Percentiles rank a stretch among this genome's conserved stretches.
Evolutionary conservation across 208 protist genomes (phyloP).

Genomic region (Leishmania amazonensis): DNA sequence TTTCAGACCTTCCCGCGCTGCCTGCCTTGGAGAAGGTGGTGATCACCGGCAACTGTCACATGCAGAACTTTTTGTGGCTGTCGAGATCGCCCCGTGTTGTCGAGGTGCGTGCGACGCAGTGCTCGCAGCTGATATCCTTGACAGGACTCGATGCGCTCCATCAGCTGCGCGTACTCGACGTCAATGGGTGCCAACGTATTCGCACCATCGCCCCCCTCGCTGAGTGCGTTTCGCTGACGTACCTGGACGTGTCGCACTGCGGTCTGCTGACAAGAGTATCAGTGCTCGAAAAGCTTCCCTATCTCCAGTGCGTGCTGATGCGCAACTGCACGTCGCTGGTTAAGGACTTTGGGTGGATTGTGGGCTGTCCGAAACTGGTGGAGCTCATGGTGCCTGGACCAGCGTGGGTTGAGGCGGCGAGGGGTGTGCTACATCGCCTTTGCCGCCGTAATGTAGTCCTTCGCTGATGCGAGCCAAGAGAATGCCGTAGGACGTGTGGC

Average conservation of each 20-base stretch:
- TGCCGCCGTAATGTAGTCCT: constrained; percentile 3
- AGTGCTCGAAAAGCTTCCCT: background rate
- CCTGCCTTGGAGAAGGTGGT: constrained; percentile 15
- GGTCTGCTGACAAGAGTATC: background rate
- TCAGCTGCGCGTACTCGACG: constrained; percentile 15
- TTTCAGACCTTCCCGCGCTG: constrained; percentile 16
- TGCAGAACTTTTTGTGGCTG: constrained; percentile 26
- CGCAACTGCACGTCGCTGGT: constrained; percentile 12
- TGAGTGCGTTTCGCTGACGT: constrained; percentile 5
- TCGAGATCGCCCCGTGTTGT: constrained; percentile 7
- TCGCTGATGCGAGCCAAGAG: background rate
- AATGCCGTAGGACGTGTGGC: background rate
- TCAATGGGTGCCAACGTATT: constrained; percentile 7
- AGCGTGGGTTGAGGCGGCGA: background rate
- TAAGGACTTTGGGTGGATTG: constrained; percentile 17
- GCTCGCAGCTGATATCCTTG: constrained; percentile 17
- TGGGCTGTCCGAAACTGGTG: constrained; percentile 8
- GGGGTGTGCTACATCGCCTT: background rate
- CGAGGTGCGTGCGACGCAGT: constrained; percentile 32
- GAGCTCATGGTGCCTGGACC: constrained; percentile 11
- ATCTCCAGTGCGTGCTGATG: constrained; percentile 7
- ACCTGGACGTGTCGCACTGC: constrained; percentile 26
- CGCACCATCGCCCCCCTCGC: background rate
- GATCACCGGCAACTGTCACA: constrained; percentile 18
- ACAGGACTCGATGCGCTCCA: constrained; percentile 5